phyloP scores from a whole-genome alignment of 306 rosid species.

The Canavalia ensiformis region DNA sequence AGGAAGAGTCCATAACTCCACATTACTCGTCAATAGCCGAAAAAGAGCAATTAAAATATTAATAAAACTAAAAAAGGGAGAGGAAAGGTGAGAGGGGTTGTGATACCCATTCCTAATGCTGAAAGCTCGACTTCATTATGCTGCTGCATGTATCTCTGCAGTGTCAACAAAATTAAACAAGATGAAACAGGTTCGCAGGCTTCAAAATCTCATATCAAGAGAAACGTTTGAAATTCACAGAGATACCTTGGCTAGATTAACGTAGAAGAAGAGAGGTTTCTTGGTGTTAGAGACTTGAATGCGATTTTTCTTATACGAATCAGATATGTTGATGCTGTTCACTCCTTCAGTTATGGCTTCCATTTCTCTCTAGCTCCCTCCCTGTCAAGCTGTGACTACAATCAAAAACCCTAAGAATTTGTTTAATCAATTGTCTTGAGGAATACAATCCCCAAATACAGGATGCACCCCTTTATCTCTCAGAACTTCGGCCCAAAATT shows the following conservation, averaged over 20 bases:
- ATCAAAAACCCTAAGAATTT: slow-evolving; percentile 50
- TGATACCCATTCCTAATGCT: slow-evolving; percentile 84
- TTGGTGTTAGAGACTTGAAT: slow-evolving; percentile 85
- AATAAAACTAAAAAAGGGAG: background rate
- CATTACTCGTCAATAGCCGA: background rate
- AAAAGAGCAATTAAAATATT: background rate
- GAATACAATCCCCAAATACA: background rate
- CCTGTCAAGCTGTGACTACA: background rate
- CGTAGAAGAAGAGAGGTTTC: slow-evolving; percentile 81
- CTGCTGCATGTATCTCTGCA: slow-evolving; percentile 84
- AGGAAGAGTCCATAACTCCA: background rate
- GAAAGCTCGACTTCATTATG: slow-evolving; percentile 87
- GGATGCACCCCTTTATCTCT: background rate
- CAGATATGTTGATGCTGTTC: slow-evolving; percentile 61
- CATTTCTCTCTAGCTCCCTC: slow-evolving; percentile 45
- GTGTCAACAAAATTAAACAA: background rate
- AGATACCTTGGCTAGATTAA: slow-evolving; percentile 78
- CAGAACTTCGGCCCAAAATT: background rate
- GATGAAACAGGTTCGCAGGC: background rate
- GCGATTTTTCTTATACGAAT: slow-evolving; percentile 72
- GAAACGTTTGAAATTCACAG: too few relatives aligned
- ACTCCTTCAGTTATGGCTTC: slow-evolving; percentile 70
- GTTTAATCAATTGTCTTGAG: background rate
- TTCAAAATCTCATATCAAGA: background rate
- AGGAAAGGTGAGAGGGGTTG: background rate